Percentiles rank a stretch among this genome's conserved stretches.
phyloP scores from a whole-genome alignment of 108 stramenopile genomes.

The Pseudonitzschia multiseries region DNA sequence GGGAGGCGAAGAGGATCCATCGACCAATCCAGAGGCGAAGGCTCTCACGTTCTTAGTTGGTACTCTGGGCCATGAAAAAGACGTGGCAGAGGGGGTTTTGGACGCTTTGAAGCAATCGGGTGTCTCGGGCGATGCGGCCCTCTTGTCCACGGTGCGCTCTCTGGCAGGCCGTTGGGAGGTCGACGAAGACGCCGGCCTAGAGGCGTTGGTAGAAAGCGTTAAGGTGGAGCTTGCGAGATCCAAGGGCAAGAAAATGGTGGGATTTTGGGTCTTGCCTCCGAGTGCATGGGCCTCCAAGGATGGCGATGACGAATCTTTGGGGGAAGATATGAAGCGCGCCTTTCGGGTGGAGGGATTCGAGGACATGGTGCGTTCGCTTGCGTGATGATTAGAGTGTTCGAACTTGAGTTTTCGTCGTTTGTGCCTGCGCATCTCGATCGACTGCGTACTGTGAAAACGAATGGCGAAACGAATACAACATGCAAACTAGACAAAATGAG shows the following conservation, averaged over 20 bases:
- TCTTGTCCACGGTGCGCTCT: conserved; percentile 39
- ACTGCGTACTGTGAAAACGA: no score
- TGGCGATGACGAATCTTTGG: conserved; percentile 26
- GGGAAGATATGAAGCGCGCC: conserved; percentile 37
- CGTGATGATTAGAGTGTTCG: not conserved
- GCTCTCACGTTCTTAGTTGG: conserved; percentile 24
- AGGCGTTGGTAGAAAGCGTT: conserved; percentile 52
- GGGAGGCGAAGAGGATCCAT: not conserved
- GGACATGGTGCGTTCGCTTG: conserved; percentile 4
- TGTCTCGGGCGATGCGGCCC: conserved; percentile 10
- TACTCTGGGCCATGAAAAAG: conserved; percentile 20
- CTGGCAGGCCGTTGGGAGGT: conserved; percentile 66
- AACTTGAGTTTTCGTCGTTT: not conserved
- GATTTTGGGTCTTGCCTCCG: conserved; percentile 45
- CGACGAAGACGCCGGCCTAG: conserved; percentile 64
- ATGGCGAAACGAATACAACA: no score
- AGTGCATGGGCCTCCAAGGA: conserved; percentile 47
- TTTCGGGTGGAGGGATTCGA: conserved; percentile 46
- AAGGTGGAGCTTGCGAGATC: conserved; percentile 26
- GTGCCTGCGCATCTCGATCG: not conserved
- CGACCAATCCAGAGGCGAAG: conserved; percentile 11
- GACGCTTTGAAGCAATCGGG: conserved; percentile 35
- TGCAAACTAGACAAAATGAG: no score
- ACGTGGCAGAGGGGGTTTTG: conserved; percentile 25
- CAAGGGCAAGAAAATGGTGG: conserved; percentile 35